Percentiles rank a stretch among this genome's conserved stretches.
Evolutionary conservation across 495 filamentous ascomycete genomes (phyloP).

Genomic region (Pseudoneurospora amorphoporcata): DNA sequence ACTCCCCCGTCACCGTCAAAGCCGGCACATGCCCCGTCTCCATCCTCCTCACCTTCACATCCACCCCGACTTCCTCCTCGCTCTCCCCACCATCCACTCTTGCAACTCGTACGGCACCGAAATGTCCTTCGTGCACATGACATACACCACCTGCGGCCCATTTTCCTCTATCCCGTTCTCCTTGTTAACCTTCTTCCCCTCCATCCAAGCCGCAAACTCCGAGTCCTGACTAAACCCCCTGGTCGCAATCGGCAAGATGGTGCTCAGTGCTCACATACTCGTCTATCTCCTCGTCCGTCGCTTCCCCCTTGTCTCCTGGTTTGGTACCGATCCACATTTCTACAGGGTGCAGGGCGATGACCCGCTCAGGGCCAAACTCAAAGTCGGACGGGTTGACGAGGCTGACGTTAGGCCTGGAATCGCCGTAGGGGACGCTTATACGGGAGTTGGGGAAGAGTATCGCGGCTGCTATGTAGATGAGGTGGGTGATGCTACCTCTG

Average conservation of each 20-base stretch:
- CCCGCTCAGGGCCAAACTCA: fast-evolving
- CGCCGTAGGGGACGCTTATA: background rate
- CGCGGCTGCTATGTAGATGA: background rate
- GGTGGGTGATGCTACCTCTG: background rate
- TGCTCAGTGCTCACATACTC: background rate
- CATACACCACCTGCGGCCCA: background rate
- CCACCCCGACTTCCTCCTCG: background rate
- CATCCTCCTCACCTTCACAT: background rate
- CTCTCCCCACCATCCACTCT: background rate
- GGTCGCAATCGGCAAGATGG: background rate
- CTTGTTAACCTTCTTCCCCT: background rate
- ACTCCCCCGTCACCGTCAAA: background rate
- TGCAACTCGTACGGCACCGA: background rate
- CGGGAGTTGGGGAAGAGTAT: background rate
- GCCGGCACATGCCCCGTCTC: background rate
- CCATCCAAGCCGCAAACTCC: background rate
- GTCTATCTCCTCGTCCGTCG: background rate
- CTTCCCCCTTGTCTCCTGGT: background rate
- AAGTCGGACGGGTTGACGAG: background rate
- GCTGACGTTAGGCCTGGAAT: background rate
- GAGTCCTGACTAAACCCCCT: background rate
- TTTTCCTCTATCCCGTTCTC: background rate
- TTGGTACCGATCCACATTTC: background rate
- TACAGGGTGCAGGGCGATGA: background rate
- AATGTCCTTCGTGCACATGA: background rate